These are phyloP conservation scores for Dipteronia dyeriana DNA, from an alignment of 345 rosid species.

Conservation along the genomic window DNA sequence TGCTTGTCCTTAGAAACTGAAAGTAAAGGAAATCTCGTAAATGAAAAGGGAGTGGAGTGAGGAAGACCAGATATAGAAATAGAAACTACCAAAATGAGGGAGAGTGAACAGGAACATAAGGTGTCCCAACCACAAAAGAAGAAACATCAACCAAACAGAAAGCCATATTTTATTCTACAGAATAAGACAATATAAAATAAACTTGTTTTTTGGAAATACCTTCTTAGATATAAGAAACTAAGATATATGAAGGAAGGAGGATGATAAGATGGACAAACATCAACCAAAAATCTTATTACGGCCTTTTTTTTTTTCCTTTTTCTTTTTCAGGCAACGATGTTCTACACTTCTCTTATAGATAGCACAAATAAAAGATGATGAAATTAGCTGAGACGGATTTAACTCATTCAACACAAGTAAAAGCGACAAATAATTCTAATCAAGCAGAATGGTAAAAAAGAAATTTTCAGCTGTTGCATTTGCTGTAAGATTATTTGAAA, in stretches of 20 bases:
- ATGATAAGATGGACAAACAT: neutral
- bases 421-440: neutral
- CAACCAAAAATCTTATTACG: neutral
- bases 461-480: neutral
- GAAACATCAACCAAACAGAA: neutral
- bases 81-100: neutral
- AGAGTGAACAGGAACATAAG: neutral
- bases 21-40: neutral
- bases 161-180: neutral
- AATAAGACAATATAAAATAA: neutral
- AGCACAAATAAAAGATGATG: neutral
- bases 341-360: neutral
- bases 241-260: neutral
- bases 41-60: neutral
- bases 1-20: neutral
- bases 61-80: neutral
- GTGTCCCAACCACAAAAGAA: neutral
- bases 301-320: neutral
- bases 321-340: neutral
- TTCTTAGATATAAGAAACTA: neutral
- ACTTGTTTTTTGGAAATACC: neutral
- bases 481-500: neutral
- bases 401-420: neutral
- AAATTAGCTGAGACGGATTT: constrained; percentile 1
- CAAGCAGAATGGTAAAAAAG: neutral